phyloP scores from a whole-genome alignment of 352 stramenopile genomes.

The Phytophthora multivora region DNA sequence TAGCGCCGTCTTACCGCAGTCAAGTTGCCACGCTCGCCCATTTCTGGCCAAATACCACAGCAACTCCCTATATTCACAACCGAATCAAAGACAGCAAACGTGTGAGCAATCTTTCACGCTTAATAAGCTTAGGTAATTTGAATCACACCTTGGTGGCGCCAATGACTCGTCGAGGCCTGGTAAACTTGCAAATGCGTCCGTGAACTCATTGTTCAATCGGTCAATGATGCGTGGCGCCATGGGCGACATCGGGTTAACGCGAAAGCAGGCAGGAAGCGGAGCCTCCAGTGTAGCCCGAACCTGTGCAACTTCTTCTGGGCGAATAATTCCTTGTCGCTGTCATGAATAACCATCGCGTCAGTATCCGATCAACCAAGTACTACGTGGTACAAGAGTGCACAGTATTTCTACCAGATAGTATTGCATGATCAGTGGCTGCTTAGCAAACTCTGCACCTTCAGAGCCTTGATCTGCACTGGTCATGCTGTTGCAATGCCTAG shows the following conservation, averaged over 20 bases:
- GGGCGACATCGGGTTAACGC: constrained; percentile 56
- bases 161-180: constrained; percentile 33
- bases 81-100: neutral
- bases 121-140: neutral
- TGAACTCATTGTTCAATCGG: constrained; percentile 51
- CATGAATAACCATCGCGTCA: constrained; percentile 3
- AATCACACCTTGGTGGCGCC: constrained; percentile 36
- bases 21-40: constrained; percentile 71
- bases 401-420: constrained; percentile 66
- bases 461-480: neutral
- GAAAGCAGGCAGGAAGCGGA: constrained; percentile 73
- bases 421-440: constrained; percentile 54
- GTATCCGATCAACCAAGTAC: neutral
- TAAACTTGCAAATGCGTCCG: constrained; percentile 44
- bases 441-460: constrained; percentile 19
- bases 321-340: constrained; percentile 70
- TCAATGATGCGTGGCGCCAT: constrained; percentile 43
- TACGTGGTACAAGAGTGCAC: neutral
- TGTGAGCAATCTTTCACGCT: neutral
- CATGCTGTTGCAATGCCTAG: constrained; percentile 15
- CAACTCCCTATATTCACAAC: constrained; percentile 38
- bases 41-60: constrained; percentile 64
- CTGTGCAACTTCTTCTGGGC: constrained; percentile 36
- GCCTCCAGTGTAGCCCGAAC: constrained; percentile 57
- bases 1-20: constrained; percentile 69